Evolutionary conservation across 169 alveolate genomes (phyloP), one percentile per base, ranked within the genome.

Genomic region (Cryptosporidium viatorum): DNA sequence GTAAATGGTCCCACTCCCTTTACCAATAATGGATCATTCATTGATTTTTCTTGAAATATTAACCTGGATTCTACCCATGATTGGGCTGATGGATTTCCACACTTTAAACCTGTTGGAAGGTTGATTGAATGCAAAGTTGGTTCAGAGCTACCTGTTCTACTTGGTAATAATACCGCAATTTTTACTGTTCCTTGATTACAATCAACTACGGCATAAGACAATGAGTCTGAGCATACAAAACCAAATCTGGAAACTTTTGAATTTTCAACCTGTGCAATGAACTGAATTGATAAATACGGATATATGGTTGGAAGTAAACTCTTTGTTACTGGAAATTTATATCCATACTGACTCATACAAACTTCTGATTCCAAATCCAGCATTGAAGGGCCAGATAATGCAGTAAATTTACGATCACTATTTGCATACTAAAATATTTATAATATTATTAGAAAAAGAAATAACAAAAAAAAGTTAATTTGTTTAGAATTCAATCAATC

Each of bases 251-350:
- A 26, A n/a, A 62, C 75, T 50, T 62, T 80, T 23, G 73, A 67
- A 48, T 80, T 60, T 37, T 80, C 74, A 9, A 80, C 89, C 52
- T 80, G 89, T 1, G 69, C 89, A 37, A 80, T 80, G 43, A 60
- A 80, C 35, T 80, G 89, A n/a, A 80, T 80, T 35, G 89, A 62
- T n/a, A 80, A 62, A 18, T 80, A 65, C n/a, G 89, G 89, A 80
- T 80, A 80, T 41, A 80, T 80, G 6, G 89, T 80, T 23, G 89
- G 89, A 0, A 80, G 70, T 8, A 80, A 48, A 23, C 89, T 80
- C 59, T 48, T 80, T 23, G 89, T 80, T 65, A 80, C 23, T 45
- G 67, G 62, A 33, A 80, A 62, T 29, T 80, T 70, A 18, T 59
- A 65, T 41, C 75, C 73, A 62, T 62, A 80, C 33, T 62, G 73